Conservation (phyloP, 106 monocot genomes). For the Acorus gramineus region DNA sequence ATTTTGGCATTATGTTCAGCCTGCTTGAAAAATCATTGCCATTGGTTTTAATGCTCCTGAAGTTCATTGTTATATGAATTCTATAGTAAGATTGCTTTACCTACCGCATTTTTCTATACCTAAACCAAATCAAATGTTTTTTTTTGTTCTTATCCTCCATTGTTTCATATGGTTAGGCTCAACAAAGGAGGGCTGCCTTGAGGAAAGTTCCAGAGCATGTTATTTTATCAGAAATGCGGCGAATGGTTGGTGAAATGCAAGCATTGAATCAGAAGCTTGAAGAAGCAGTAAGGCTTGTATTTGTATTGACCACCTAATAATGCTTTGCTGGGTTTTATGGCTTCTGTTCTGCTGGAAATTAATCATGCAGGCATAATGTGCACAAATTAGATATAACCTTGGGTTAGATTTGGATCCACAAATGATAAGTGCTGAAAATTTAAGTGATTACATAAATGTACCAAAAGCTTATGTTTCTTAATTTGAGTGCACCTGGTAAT, state of each 20-base stretch:
- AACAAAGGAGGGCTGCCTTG: slow-evolving; percentile 53
- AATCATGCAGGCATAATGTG: neutral
- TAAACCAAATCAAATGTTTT: neutral
- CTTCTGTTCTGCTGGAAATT: neutral
- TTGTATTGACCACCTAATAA: neutral
- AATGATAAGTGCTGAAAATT: too few species aligned
- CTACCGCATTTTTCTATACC: neutral
- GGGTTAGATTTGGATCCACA: too few species aligned
- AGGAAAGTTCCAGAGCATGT: slow-evolving; percentile 54
- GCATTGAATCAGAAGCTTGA: slow-evolving; percentile 53
- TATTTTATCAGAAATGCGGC: slow-evolving; percentile 74
- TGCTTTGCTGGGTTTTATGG: neutral
- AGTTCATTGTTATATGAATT: neutral
- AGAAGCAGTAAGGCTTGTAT: slow-evolving; percentile 51
- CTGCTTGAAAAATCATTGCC: neutral
- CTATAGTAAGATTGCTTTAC: neutral
- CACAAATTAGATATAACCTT: neutral
- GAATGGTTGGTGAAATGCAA: slow-evolving; percentile 94
- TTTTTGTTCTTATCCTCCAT: neutral
- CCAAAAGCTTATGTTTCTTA: too few species aligned
- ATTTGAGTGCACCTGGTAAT: too few species aligned
- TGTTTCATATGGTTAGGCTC: slow-evolving; percentile 30
- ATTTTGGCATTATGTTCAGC: neutral
- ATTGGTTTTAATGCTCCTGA: neutral
- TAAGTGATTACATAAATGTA: too few species aligned